These are phyloP conservation scores for Hypoxylon sp. DNA, from an alignment of 2,329 filamentous ascomycete species.

Conservation along the genomic window DNA sequence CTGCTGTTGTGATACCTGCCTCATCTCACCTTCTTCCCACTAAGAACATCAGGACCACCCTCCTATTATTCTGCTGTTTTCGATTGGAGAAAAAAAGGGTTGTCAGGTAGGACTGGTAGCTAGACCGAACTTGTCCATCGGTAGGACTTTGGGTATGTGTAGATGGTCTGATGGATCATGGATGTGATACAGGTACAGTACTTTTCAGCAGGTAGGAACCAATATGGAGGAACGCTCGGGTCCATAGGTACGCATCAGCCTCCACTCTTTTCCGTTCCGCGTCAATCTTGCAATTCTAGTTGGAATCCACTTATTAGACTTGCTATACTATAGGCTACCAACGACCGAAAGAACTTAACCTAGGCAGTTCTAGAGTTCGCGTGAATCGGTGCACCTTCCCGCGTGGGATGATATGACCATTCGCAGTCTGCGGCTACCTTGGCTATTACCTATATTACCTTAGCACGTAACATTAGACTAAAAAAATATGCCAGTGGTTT, in stretches of 20 bases:
- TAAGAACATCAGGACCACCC: no score
- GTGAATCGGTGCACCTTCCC: slow-evolving; percentile 20
- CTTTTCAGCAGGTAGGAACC: no score
- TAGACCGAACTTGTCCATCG: no score
- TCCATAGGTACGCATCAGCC: slow-evolving; percentile 4
- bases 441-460: no score
- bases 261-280: slow-evolving; percentile 23
- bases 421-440: slow-evolving; percentile 25
- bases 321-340: slow-evolving; percentile 3
- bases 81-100: no score
- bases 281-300: neutral
- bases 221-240: slow-evolving; percentile 6
- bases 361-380: slow-evolving; percentile 1
- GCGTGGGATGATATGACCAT: slow-evolving; percentile 25
- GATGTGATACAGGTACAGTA: neutral
- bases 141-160: no score
- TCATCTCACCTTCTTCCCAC: no score
- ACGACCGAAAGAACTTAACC: slow-evolving; percentile 5
- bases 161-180: no score
- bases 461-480: slow-evolving; percentile 22
- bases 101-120: no score
- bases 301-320: slow-evolving; percentile 26
- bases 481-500: slow-evolving; percentile 20
- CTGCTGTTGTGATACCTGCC: no score
- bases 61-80: no score